Evolutionary conservation across 2,329 filamentous ascomycete genomes (phyloP), one percentile per base, ranked within the genome.

Genomic region (Sarocladium strictum): DNA sequence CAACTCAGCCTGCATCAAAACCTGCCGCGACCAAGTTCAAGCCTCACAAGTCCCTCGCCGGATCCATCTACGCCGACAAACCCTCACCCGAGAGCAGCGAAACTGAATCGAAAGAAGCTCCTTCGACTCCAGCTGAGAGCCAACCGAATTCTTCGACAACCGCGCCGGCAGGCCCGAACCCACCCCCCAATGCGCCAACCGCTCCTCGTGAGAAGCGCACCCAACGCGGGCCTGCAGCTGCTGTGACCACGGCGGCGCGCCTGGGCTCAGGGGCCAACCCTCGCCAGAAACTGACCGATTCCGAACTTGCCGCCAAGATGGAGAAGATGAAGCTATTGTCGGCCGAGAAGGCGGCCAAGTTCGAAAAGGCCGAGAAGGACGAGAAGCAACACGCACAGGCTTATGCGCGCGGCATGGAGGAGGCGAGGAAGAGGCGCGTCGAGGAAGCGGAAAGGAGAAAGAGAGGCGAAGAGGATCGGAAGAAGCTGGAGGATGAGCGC

Each of bases 261-360:
- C 64, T 79, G 10, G 69, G 72, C 54, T 83, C 79, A 1, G 81
- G 81, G 56, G 77, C 75, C 12, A 83, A 83, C 67, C 80, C 81
- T 23, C 78, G 80, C 11, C 76, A 77, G 23, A 84, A 84, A 67
- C 74, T 83, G 26, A 84, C 81, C 0, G 80, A 85, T 0, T 68
- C 71, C 1, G 78, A 86, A 66, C 75, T 85, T 3, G 72, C 79
- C 0, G 76, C 71, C 57, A 83, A 83, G 64, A 81, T 85, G 76
- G 78, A 79, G 60, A 71, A 79, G 64, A 84, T 83, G 77, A 80
- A 81, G 55, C 72, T 85, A 9, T 64, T 81, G 0, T 73, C 76
- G 0, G 79, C 77, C 0, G 81, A 85, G 64, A 81, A 80, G 68
- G 75, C 77, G 60, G 76, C 79, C 60, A 79, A 79, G 57, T 82